A percentile compares a stretch with the other conserved stretches of the same genome.
Conservation (phyloP, 1,284 basidiomycete species). For the Anthracocystis setariae region DNA sequence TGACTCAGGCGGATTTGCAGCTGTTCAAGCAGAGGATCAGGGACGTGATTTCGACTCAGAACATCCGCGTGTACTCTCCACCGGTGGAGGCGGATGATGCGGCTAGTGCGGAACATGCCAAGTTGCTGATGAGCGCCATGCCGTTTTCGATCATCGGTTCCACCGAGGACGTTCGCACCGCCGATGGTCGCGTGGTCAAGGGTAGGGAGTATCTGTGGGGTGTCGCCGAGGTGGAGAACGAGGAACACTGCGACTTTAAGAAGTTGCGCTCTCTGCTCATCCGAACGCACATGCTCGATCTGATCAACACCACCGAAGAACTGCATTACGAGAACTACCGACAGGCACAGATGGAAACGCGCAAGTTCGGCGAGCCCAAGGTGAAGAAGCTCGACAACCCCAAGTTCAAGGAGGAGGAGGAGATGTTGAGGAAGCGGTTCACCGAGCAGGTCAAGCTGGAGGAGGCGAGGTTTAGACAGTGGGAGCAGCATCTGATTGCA, state of each 20-base stretch:
- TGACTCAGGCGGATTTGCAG: conserved; percentile 90
- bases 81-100: conserved; percentile 93
- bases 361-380: conserved; percentile 98
- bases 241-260: conserved; percentile 99
- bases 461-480: conserved; percentile 96
- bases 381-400: conserved; percentile 99
- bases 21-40: conserved; percentile 93
- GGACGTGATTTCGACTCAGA: conserved; percentile 87
- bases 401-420: conserved; percentile 99
- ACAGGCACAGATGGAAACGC: conserved; percentile 98
- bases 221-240: conserved; percentile 97
- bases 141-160: conserved; percentile 99
- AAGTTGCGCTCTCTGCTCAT: conserved; percentile 95
- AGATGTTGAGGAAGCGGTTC: conserved; percentile 92
- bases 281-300: conserved; percentile 97
- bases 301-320: conserved; percentile 95
- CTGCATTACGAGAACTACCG: conserved; percentile 98
- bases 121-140: conserved; percentile 82
- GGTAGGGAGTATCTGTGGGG: conserved; percentile 99
- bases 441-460: conserved; percentile 99
- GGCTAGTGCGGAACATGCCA: conserved; percentile 85
- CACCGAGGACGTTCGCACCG: conserved; percentile 89
- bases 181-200: conserved; percentile 92
- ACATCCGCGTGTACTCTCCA: conserved; percentile 93
- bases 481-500: conserved; percentile 91